Evolutionary conservation across 129 eudicot genomes (phyloP).

Genomic region (Arctium lappa): DNA sequence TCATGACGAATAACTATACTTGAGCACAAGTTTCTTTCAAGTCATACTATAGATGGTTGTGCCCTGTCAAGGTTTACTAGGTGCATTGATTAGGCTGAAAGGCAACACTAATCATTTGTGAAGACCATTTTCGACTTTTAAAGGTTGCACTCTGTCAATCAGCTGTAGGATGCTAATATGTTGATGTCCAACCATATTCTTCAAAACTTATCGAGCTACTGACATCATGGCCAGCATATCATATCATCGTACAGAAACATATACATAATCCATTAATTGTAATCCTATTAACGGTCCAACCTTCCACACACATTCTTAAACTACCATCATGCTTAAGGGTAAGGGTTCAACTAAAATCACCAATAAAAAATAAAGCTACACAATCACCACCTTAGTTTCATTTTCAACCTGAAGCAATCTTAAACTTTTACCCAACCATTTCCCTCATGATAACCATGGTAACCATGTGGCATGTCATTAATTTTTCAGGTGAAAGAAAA

Average conservation of each 20-base stretch:
- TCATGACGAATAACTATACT: no score
- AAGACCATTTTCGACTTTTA: neutral
- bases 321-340: neutral
- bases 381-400: neutral
- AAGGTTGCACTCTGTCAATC: neutral
- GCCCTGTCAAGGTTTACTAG: neutral
- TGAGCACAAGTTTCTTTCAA: neutral
- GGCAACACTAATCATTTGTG: neutral
- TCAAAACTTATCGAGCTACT: neutral
- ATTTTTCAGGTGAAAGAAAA: neutral
- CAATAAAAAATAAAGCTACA: neutral
- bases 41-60: neutral
- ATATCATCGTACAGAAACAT: neutral
- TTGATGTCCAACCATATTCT: neutral
- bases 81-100: neutral
- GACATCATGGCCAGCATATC: neutral
- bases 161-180: neutral
- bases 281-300: neutral
- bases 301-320: neutral
- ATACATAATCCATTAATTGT: neutral
- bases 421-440: neutral
- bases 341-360: slow-evolving; percentile 3
- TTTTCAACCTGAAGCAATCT: neutral
- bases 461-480: neutral
- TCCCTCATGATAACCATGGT: neutral